Evolutionary conservation across 768 basidiomycete genomes (phyloP), one percentile per base, ranked within the genome.

Genomic region (Collybia sp.): DNA sequence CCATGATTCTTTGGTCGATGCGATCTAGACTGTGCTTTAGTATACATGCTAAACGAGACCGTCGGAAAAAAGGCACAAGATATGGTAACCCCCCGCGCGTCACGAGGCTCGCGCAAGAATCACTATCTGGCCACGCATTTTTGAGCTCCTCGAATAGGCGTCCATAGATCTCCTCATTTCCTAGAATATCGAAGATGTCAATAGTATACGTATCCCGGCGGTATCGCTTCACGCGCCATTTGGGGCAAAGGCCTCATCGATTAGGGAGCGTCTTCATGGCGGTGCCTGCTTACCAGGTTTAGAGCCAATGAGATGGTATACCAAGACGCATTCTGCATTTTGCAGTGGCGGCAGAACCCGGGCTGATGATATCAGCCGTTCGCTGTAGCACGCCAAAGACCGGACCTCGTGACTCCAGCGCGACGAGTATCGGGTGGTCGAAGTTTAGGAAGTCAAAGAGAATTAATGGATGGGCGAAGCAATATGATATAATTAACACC

Each of bases 1-100:
- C 40, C 75, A 60, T 0, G 72, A 63, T 53, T 77, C 74, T 47
- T 75, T 75, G 25, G 75, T 63, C 25, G 75, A 70, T 5, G 72
- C 73, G 1, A 68, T 71, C 75, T 76, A 43, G 3, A 25, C 4
- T 25, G 25, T 25, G 25, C 4, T 3, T 25, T 25, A 25, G 25
- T 25, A 25, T 25, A 25, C 25, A 25, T 8, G 25, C 25, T 25
- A 25, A 25, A 25, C 25, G 25, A 8, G 25, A 25, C 25, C 25
- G 25, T 8, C 8, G 8, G 25, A 25, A 3, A 25, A 8, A 2
- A 54, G 69, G 50, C 45, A 75, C 73, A n/a, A 76, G 60, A 52
- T 73, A 77, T 12, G 74, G 70, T 33, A 77, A 36, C 50, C 68
- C 71, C 53, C 75, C 73, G 34, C 75, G 53, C 2, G 46, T 59